phyloP scores from a whole-genome alignment of 1,284 basidiomycete genomes.

The Rhodotorula sp. region DNA sequence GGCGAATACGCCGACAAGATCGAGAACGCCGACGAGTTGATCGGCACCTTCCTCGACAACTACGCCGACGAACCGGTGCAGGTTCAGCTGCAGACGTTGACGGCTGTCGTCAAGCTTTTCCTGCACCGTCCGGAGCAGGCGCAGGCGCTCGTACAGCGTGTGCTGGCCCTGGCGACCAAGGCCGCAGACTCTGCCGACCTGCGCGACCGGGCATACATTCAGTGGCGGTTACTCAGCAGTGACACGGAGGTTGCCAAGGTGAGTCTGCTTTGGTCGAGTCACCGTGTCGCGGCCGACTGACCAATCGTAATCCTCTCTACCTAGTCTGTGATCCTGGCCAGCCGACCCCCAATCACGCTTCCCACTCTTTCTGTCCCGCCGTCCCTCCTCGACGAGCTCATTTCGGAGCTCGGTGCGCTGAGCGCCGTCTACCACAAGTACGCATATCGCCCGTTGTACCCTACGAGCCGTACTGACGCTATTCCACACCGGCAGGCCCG shows the following conservation, averaged over 20 bases:
- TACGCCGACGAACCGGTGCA: conserved; percentile 90
- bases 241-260: conserved; percentile 93
- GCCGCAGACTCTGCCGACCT: conserved; percentile 97
- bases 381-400: conserved; percentile 86
- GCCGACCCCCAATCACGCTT: conserved; percentile 88
- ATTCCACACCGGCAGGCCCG: conserved; percentile 66
- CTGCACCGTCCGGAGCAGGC: conserved; percentile 89
- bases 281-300: background rate
- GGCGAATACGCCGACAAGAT: conserved; percentile 98
- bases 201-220: conserved; percentile 93
- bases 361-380: conserved; percentile 86
- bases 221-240: conserved; percentile 89
- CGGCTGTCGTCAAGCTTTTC: conserved; percentile 95
- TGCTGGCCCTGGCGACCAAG: conserved; percentile 90
- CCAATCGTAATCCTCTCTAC: background rate
- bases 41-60: conserved; percentile 84
- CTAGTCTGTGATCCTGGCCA: conserved; percentile 84
- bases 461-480: conserved; percentile 58
- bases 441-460: conserved; percentile 57
- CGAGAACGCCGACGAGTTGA: conserved; percentile 89
- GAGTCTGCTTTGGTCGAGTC: conserved; percentile 2
- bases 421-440: conserved; percentile 40
- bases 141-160: conserved; percentile 82
- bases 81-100: conserved; percentile 94
- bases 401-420: conserved; percentile 65